These are phyloP conservation scores for Quercus robur DNA, from an alignment of 306 rosid species.

Conservation along the genomic window DNA sequence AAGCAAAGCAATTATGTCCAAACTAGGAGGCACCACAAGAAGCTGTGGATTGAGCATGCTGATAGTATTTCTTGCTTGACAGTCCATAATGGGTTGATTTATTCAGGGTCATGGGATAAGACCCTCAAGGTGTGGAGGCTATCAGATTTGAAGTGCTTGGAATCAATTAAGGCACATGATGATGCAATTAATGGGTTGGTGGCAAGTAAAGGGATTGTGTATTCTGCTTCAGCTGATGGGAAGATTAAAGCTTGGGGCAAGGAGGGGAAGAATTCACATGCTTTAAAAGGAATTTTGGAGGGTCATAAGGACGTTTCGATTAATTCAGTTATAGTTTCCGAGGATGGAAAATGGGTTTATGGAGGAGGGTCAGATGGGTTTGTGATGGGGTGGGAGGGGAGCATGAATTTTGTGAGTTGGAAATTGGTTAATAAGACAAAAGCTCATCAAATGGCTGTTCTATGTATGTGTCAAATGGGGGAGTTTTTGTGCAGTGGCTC, in stretches of 20 bases:
- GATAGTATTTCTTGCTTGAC: conserved; percentile 88
- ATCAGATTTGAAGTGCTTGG: conserved; percentile 84
- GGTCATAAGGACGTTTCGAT: conserved; percentile 79
- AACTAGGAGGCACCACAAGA: conserved; percentile 78
- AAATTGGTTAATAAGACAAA: conserved; percentile 55
- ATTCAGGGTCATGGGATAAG: conserved; percentile 96
- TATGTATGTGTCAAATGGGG: conserved; percentile 67
- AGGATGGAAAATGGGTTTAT: conserved; percentile 79
- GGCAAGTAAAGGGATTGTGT: conserved; percentile 62
- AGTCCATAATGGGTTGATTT: conserved; percentile 56
- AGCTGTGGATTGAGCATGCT: conserved; percentile 82
- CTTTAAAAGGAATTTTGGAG: conserved; percentile 55
- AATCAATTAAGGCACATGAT: conserved; percentile 84
- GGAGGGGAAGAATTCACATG: conserved; percentile 42
- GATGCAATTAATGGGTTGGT: conserved; percentile 86
- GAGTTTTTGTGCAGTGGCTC: conserved; percentile 79
- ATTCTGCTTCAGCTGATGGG: conserved; percentile 98
- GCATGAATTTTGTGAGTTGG: conserved; percentile 36
- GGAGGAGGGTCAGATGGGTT: conserved; percentile 80
- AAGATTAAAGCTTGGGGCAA: conserved; percentile 85
- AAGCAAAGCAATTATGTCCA: conserved; percentile 85
- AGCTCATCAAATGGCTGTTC: conserved; percentile 77
- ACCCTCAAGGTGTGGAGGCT: conserved; percentile 80
- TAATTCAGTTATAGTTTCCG: conserved; percentile 66
- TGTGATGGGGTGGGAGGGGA: conserved; percentile 68